Evolutionary conservation across 148 eudicot species (phyloP).

Genomic region (Rhododendron ovatum): DNA sequence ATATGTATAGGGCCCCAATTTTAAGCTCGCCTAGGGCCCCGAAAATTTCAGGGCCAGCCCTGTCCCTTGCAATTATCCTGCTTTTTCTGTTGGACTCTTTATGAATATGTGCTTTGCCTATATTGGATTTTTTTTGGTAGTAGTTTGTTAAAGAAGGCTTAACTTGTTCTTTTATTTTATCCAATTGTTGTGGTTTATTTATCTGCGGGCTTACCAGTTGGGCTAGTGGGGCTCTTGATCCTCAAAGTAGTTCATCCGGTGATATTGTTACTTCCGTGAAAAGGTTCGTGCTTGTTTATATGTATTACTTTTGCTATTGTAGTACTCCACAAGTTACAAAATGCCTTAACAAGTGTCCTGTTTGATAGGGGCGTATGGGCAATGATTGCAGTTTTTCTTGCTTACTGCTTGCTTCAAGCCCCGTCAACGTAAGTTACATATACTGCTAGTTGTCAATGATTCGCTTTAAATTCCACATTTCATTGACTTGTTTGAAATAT

Average conservation of each 20-base stretch:
- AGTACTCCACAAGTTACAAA: neutral
- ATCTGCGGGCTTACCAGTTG: constrained; percentile 42
- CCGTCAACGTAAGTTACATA: constrained; percentile 82
- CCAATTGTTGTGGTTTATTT: neutral
- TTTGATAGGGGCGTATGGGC: constrained; percentile 90
- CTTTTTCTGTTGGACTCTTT: neutral
- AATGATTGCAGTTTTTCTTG: constrained; percentile 91
- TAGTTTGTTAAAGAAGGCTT: neutral
- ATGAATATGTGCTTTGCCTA: neutral
- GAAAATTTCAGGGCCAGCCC: neutral
- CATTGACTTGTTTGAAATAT: neutral
- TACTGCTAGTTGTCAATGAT: neutral
- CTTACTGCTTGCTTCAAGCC: constrained; percentile 93
- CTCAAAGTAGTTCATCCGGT: constrained; percentile 57
- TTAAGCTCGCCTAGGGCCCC: neutral
- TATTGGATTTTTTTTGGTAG: neutral
- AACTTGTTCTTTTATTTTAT: neutral
- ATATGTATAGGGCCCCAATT: neutral
- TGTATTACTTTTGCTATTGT: neutral
- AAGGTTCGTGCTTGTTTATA: constrained; percentile 40
- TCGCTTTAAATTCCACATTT: neutral
- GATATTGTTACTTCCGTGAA: constrained; percentile 79
- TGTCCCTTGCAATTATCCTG: neutral
- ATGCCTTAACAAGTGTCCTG: neutral
- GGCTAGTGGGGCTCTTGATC: constrained; percentile 96